Evolutionary conservation across 495 filamentous ascomycete genomes (phyloP).

Genomic region (Aspergillus sparsus): DNA sequence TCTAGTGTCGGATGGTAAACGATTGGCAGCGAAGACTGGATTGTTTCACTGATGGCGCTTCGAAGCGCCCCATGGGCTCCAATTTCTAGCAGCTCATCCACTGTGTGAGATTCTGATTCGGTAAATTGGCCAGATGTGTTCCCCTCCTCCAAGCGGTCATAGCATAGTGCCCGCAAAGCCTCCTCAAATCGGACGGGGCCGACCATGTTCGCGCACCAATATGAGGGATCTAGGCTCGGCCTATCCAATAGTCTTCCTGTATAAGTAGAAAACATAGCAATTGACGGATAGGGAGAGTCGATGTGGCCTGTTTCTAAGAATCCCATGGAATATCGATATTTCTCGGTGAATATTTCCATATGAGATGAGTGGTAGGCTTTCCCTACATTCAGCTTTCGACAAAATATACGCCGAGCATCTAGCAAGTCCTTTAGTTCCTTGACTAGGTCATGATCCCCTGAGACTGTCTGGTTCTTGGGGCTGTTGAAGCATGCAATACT

Average conservation of each 20-base stretch:
- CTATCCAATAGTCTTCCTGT: no score
- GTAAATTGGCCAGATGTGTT: no score
- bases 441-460: not conserved
- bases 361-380: conserved; percentile 7
- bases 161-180: no score
- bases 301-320: no score
- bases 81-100: not conserved
- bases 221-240: no score
- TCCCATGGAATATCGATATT: not conserved
- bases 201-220: no score
- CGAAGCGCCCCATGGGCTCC: not conserved
- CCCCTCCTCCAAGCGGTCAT: no score
- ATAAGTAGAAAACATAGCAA: no score
- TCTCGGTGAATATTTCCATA: not conserved
- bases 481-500: conserved; percentile 7
- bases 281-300: no score
- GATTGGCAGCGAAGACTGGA: not conserved
- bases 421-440: not conserved
- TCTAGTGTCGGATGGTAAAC: not conserved
- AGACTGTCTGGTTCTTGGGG: conserved; percentile 4
- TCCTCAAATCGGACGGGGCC: no score
- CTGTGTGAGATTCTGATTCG: not conserved
- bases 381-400: not conserved
- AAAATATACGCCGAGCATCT: not conserved
- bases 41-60: not conserved